A percentile compares a stretch with the other conserved stretches of the same genome.
Evolutionary conservation across 371 early-diverging fungal genomes (phyloP).

Genomic region (Fennellomyces sp.): DNA sequence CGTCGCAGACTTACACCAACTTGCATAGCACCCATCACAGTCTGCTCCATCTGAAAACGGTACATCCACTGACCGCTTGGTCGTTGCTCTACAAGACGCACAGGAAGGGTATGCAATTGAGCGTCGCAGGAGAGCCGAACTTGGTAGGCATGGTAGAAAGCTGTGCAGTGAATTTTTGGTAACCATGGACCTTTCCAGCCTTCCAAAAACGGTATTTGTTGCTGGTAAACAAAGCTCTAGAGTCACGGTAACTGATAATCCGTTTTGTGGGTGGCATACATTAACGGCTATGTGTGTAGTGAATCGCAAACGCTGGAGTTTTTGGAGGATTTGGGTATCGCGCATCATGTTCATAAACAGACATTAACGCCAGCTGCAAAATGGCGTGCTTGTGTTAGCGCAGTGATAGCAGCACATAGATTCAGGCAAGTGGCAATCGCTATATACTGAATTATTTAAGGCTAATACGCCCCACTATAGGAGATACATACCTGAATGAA

Average conservation of each 20-base stretch:
- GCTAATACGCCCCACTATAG: too few species aligned
- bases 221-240: slow-evolving; percentile 11
- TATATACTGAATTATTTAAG: too few species aligned
- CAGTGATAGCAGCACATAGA: slow-evolving; percentile 2
- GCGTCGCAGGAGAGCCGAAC: slow-evolving; percentile 1
- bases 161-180: too few species aligned
- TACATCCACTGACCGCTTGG: not conserved
- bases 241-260: slow-evolving; percentile 14
- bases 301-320: not conserved
- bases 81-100: not conserved
- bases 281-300: too few species aligned
- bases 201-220: slow-evolving; percentile 19
- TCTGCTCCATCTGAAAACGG: not conserved
- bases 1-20: too few species aligned
- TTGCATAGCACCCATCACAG: too few species aligned
- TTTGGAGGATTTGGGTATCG: not conserved
- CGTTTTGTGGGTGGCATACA: too few species aligned
- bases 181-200: too few species aligned
- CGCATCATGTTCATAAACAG: not conserved
- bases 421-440: not conserved
- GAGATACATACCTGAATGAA: too few species aligned
- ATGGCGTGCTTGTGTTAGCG: slow-evolving; percentile 3
- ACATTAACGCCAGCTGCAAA: not conserved
- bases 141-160: slow-evolving; percentile 1
- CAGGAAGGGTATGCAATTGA: not conserved